Percentiles rank a stretch among this genome's conserved stretches.
Conservation (phyloP, 176 grass and related monocot genomes). For the Juncus effusus region DNA sequence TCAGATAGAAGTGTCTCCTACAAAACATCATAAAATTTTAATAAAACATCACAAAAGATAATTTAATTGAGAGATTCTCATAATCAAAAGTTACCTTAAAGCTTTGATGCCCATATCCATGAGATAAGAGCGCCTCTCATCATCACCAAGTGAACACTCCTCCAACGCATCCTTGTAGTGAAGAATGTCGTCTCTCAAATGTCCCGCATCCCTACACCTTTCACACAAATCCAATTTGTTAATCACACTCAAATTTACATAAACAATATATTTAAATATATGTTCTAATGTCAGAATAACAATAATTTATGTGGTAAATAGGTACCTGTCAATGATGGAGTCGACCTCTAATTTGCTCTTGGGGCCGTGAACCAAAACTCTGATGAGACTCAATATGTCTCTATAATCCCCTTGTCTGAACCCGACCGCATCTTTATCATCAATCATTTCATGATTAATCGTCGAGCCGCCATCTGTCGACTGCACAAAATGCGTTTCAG, state of each 20-base stretch:
- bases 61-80: too few relatives aligned
- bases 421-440: slow-evolving; percentile 1
- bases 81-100: slow-evolving; percentile 54
- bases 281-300: neutral
- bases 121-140: slow-evolving; percentile 59
- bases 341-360: slow-evolving; percentile 97
- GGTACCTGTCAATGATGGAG: slow-evolving; percentile 71
- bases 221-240: neutral
- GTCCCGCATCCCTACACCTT: slow-evolving; percentile 89
- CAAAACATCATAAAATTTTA: slow-evolving; percentile 10
- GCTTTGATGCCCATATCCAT: slow-evolving; percentile 97
- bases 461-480: neutral
- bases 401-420: slow-evolving; percentile 87
- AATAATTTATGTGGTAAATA: neutral
- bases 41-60: too few relatives aligned
- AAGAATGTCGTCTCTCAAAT: slow-evolving; percentile 84
- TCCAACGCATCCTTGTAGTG: slow-evolving; percentile 65
- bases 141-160: slow-evolving; percentile 56
- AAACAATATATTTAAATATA: neutral
- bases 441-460: slow-evolving; percentile 7
- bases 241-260: neutral
- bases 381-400: slow-evolving; percentile 96
- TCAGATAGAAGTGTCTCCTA: slow-evolving; percentile 95
- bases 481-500: slow-evolving; percentile 79
- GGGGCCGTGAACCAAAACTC: slow-evolving; percentile 82